Evolutionary conservation across 257 asterid species (phyloP).

Genomic region (Lycium ferocissimum): DNA sequence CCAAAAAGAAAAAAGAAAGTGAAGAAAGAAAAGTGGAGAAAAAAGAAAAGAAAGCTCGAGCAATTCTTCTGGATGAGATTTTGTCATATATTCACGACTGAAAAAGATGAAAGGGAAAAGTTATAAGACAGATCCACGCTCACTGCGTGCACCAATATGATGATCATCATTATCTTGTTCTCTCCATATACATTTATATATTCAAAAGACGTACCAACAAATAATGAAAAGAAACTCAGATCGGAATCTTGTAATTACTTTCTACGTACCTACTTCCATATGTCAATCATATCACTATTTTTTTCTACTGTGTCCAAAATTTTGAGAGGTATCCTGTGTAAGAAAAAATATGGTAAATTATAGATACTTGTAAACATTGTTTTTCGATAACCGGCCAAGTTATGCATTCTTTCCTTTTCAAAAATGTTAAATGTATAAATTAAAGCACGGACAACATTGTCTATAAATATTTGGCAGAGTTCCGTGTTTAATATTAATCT

Average conservation of each 20-base stretch:
- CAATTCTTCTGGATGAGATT: constrained; percentile 27
- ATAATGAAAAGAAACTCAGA: neutral
- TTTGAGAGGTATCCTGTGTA: neutral
- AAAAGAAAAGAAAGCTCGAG: constrained; percentile 25
- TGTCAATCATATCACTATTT: neutral
- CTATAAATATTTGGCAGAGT: neutral
- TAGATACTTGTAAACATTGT: neutral
- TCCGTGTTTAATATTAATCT: no score
- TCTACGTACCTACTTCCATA: neutral
- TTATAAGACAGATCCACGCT: constrained; percentile 26
- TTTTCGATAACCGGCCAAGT: neutral
- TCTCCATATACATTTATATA: neutral
- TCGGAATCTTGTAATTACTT: constrained; percentile 20
- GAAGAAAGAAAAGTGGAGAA: neutral
- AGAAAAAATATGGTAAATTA: neutral
- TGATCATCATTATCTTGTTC: constrained; percentile 20
- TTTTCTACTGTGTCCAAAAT: neutral
- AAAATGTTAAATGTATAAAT: neutral
- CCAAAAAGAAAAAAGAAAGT: neutral
- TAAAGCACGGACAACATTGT: neutral
- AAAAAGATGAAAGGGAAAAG: constrained; percentile 24
- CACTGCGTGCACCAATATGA: constrained; percentile 34
- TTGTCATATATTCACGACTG: constrained; percentile 22
- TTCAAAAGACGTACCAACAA: neutral
- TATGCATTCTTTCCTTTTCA: neutral